phyloP scores from a whole-genome alignment of 2,329 filamentous ascomycete genomes.

The Penicillium sp. region DNA sequence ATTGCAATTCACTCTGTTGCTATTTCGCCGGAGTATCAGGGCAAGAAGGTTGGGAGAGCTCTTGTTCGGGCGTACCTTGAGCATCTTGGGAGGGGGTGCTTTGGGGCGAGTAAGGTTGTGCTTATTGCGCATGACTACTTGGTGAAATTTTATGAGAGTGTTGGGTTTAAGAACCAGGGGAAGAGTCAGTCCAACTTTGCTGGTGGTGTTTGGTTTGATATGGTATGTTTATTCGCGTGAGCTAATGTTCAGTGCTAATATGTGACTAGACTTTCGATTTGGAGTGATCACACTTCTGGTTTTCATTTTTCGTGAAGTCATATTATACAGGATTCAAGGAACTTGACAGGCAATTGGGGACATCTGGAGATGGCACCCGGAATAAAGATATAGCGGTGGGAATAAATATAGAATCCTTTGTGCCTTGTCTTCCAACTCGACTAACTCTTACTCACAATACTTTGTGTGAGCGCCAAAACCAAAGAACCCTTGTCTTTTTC shows the following conservation, averaged over 20 bases:
- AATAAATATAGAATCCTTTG: not conserved
- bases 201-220: constrained; percentile 15
- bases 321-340: not conserved
- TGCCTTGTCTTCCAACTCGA: not conserved
- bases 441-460: not conserved
- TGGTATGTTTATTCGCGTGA: constrained; percentile 3
- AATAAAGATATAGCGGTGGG: not conserved
- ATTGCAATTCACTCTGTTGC: constrained; percentile 19
- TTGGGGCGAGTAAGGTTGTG: constrained; percentile 1
- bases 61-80: constrained; percentile 13
- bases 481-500: not conserved
- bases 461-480: not conserved
- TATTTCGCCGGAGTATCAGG: constrained; percentile 15
- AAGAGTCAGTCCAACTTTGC: constrained; percentile 15
- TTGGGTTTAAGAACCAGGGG: constrained; percentile 13
- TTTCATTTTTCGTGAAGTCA: not conserved
- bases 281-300: not conserved
- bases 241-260: not conserved
- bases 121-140: constrained; percentile 20
- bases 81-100: not conserved
- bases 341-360: not conserved
- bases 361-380: too few species aligned
- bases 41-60: constrained; percentile 12
- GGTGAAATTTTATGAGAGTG: constrained; percentile 16
- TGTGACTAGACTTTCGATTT: not conserved